These are phyloP conservation scores for Logfia minima DNA, from an alignment of 129 eudicot genomes.

Conservation along the genomic window DNA sequence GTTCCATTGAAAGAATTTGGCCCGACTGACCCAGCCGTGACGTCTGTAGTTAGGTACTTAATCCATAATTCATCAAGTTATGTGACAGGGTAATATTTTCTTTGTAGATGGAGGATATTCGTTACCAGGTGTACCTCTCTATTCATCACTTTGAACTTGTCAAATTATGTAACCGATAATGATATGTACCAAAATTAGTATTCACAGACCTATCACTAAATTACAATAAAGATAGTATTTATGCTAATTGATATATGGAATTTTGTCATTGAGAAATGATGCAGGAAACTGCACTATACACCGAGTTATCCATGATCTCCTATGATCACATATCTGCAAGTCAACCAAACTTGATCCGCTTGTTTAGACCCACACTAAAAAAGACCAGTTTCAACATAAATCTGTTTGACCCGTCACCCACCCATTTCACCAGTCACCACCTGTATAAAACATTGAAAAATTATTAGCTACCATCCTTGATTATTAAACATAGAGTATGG, in stretches of 20 bases:
- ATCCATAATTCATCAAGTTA: slow-evolving; percentile 16
- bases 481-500: no score
- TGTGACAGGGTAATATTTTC: slow-evolving; percentile 21
- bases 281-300: neutral
- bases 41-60: slow-evolving; percentile 17
- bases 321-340: no score
- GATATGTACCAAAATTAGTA: neutral
- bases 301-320: no score
- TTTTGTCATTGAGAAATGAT: neutral
- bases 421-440: no score
- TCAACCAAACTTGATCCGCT: no score
- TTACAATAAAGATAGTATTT: neutral
- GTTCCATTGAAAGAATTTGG: slow-evolving; percentile 15
- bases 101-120: neutral
- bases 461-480: no score
- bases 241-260: neutral
- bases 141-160: slow-evolving; percentile 12
- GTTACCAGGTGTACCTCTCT: slow-evolving; percentile 7
- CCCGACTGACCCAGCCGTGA: slow-evolving; percentile 23
- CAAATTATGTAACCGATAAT: neutral
- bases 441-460: no score
- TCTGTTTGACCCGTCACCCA: no score
- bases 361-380: no score
- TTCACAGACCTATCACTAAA: no score
- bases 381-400: no score